Base-by-base conservation (phyloP, 306 rosid genomes). In the Rosa multiflora region DNA sequence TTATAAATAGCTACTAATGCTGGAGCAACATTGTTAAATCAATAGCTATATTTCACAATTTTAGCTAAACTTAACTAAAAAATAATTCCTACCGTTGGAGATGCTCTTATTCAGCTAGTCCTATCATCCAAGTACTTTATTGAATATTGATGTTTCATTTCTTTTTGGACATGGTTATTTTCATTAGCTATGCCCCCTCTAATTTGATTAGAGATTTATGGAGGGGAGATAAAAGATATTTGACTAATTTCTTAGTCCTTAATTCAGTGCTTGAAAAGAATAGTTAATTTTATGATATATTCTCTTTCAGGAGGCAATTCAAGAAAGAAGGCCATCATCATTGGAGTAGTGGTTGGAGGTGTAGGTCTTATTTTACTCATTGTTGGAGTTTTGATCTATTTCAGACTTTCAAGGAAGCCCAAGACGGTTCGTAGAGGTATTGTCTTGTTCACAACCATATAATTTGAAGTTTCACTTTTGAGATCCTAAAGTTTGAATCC, bases 311-410 rank as follows among this genome's bases (percentile, higher is more conserved):
- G 81, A 48, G 62, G 75, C 1, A 72, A 32, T 69, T 85, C 88
- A n/a, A 88, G 79, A 76, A 89, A 89, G 61, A 89, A 89, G 40
- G 72, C 77, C 32, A 84, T 88, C 32, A 83, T 91, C 74, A 89
- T 91, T 80, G 97, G 97, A 49, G 97, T 89, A 37, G 85, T 81
- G 52, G 85, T 72, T 68, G 97, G 97, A 80, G 97, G 93, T 56
- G 92, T 55, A 20, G 91, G 55, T 67, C 76, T 87, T 74, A 3
- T 88, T 56, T 21, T 88, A 21, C 80, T 89, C 68, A 73, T 88
- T 80, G 48, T 85, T 63, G 93, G 88, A 18, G 53, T 89, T 53
- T 42, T 89, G 32, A 63, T 53, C 4, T 85, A 86, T 85, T 69
- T 80, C 59, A 81, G 42, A 76, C 39, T 61, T 47, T 68, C 87